Conservation (phyloP, 73 alveolate genomes). For the Uronychia binucleata region DNA sequence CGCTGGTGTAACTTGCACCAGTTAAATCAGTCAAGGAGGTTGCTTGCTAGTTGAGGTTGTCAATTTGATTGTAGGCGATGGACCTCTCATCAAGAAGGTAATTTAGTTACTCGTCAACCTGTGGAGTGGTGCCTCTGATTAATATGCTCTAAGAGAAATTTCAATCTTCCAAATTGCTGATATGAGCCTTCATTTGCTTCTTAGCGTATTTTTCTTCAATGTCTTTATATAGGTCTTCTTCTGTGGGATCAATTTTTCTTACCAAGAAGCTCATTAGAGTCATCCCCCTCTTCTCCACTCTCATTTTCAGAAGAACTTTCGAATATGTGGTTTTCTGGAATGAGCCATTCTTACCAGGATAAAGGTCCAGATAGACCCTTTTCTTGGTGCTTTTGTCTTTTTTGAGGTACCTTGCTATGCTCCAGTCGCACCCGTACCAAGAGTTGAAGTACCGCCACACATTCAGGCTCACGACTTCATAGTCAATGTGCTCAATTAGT, state of each 20-base stretch:
- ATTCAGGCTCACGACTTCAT: constrained; percentile 13
- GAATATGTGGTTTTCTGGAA: background rate
- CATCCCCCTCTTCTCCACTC: background rate
- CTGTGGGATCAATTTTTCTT: background rate
- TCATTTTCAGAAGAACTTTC: background rate
- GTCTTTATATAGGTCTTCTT: background rate
- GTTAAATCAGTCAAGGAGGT: too few species aligned
- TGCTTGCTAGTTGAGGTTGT: too few species aligned
- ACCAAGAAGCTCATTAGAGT: background rate
- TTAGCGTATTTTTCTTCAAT: background rate
- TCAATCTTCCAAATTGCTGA: background rate
- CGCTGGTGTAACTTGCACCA: too few species aligned
- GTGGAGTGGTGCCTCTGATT: background rate
- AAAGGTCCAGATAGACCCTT: constrained; percentile 16
- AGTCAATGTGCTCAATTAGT: constrained; percentile 42
- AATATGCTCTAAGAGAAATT: background rate
- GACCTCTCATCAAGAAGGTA: background rate
- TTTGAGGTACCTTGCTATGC: constrained; percentile 34
- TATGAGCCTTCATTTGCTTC: background rate
- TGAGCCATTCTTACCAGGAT: constrained; percentile 8
- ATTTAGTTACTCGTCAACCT: background rate
- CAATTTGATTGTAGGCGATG: background rate
- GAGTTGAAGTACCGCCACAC: constrained; percentile 42
- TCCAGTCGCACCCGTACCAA: constrained; percentile 45
- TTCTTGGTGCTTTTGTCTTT: constrained; percentile 26